These are phyloP conservation scores for Boletus reticulatus DNA, from an alignment of 768 basidiomycete species.

Conservation along the genomic window DNA sequence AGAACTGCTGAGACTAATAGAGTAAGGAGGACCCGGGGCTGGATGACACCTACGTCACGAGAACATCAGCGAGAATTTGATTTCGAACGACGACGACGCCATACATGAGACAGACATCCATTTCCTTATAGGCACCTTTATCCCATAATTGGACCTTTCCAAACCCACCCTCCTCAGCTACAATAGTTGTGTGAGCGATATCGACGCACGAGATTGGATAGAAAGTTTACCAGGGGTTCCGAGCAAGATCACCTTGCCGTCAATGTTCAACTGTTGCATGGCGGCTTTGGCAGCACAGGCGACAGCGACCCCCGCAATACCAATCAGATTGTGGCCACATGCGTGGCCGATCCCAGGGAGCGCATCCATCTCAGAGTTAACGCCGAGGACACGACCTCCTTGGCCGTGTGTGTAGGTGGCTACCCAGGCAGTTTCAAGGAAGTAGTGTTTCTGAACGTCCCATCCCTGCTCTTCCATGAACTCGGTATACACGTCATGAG, in stretches of 20 bases:
- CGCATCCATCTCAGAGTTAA: constrained; percentile 80
- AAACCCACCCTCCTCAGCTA: constrained; percentile 77
- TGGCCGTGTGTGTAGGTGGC: constrained; percentile 63
- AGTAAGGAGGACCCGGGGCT: constrained; percentile 70
- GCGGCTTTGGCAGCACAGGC: constrained; percentile 67
- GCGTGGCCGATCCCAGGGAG: constrained; percentile 62
- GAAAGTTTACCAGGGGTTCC: constrained; percentile 67
- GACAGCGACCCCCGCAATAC: constrained; percentile 70
- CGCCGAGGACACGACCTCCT: constrained; percentile 68
- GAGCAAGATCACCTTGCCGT: constrained; percentile 67
- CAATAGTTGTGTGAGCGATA: neutral
- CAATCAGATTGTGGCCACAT: constrained; percentile 84
- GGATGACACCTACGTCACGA: constrained; percentile 66
- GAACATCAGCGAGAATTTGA: neutral
- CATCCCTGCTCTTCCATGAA: constrained; percentile 71
- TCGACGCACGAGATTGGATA: neutral
- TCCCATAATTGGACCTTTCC: constrained; percentile 74
- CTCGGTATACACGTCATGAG: constrained; percentile 65
- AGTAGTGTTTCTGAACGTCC: constrained; percentile 57
- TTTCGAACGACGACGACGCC: constrained; percentile 5
- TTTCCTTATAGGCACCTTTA: constrained; percentile 68
- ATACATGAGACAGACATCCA: constrained; percentile 77
- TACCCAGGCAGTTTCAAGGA: constrained; percentile 75
- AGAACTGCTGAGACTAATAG: constrained; percentile 61
- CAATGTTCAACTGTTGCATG: constrained; percentile 56